Evolutionary conservation across 208 protist genomes (phyloP), one percentile per base, ranked within the genome.

Genomic region (Crithidia acanthocephali): DNA sequence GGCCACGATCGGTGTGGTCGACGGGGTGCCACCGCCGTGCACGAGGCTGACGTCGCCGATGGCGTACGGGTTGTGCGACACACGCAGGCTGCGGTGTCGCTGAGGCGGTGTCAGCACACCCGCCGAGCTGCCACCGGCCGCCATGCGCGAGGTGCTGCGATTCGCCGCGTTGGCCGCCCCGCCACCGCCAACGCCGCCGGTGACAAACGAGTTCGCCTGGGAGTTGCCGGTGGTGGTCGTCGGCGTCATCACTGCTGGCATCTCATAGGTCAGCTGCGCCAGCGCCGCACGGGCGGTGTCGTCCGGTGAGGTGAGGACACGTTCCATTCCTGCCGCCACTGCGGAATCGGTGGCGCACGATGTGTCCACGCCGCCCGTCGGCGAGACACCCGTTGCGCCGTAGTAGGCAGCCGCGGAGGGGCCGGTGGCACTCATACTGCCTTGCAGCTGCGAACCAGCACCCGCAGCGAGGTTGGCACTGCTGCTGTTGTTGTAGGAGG

Each of bases 41-140:
- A 22, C 16, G 30, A 52, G 0, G 48, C 25, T n/a, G 44, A 44
- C 18, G 37, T 25, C 25, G 23, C 44, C 32, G 8, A 33, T 64
- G 11, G 67, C 40, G 68, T 73, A 73, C 9, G 68, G 68, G 52
- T 73, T 73, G 58, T 73, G 68, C 23, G 68, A 65, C 7, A 73
- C 40, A 20, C 68, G 68, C 18, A 48, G 57, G 23, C 68, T 65
- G 37, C 37, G 57, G 32, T 62, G 20, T 27, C 67, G 67, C 48
- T 66, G 68, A 27, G 27, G 32, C 0, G 66, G 57, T 2, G 32
- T 55, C 11, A 45, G 45, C 28, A 63, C 42, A n/a, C 53, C 42
- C 0, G 22, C 37, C 9, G 6, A 48, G 22, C 15, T 63, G 30
- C 22, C 11, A 22, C 53, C 59, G 66, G 18, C 27, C 18, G 30